Evolutionary conservation across 2,329 filamentous ascomycete species (phyloP), one percentile per base, ranked within the genome.

Genomic region (Lasiodiplodia hormozganensis): DNA sequence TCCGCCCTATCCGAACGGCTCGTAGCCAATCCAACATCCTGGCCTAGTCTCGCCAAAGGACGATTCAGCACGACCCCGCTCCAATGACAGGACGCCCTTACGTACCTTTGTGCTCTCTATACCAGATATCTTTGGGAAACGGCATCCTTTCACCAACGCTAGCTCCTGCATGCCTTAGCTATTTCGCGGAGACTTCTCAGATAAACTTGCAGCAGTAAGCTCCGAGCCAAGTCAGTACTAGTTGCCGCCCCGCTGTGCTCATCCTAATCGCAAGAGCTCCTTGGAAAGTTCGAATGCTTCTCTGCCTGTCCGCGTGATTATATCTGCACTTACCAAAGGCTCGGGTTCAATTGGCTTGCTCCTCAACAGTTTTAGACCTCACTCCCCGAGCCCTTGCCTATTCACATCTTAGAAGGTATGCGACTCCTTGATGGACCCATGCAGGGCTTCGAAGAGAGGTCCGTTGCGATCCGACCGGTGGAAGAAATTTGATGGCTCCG

Each of bases 1-100:
- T 64, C 60, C 60, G 60, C 60, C 52, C 31, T 21, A 64, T 52
- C 60, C 60, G 60, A 64, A 64, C 47, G 43, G 60, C 47, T 64
- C 43, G 60, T 52, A 52, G 43, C 60, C 60, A 64, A 31, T 52
- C 47, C 43, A 12, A 34, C 47, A 64, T 52, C 60, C 60, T 52
- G n/a, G 60, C 60, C 31, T 64, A 64, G 60, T 14, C 40, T 52
- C 58, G 60, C 28, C 60, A 36, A 62, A 47, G 34, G 60, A 52
- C 47, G 28, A 52, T 31, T 52, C 60, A 52, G 43, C 51, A 14
- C 28, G 23, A 36, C 60, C 60, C 60, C 47, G 60, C 60, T 52
- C 47, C 14, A 36, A 8, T 62, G 58, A 23, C 58, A 60, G 36
- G 40, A 34, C 58, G 25, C 40, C 43, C 40, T 62, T 62, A 62